Base-by-base conservation (phyloP, 768 basidiomycete genomes). In the Lactifluus pinguis region DNA sequence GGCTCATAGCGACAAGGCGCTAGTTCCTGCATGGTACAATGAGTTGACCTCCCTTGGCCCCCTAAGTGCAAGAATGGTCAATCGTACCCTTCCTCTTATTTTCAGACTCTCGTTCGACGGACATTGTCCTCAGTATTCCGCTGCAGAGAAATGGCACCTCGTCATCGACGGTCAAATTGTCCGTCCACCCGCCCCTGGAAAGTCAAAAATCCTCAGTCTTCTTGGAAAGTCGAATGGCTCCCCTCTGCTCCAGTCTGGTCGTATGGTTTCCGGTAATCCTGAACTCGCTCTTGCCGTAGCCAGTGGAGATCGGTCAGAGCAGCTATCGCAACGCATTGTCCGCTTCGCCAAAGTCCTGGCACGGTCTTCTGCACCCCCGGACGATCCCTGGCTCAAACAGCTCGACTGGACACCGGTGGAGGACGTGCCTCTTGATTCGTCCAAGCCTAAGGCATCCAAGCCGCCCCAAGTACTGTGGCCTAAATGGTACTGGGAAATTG, bases 401-500 rank as follows among this genome's bases (percentile, higher is more conserved):
- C 77, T 93, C 8, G 83, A 91, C 60, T 92, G 89, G 91, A 79
- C 71, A 21, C 68, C 68, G 11, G 72, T 74, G 47, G 45, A 62
- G 19, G 11, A 34, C 44, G 29, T 49, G 14, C 11, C 34, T 6
- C 10, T 42, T 4, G 53, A 61, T 57, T 39, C 59, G 4, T 49
- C 44, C 2, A 32, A 48, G 48, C 34, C 10, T 48, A 67, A 68
- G 38, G n/a, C 34, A 1, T 67, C 21, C 61, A 76, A 68, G 54
- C 67, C 52, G 4, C 78, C 78, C 11, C 74, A 79, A 0, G 79
- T 85, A 0, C 57, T 77, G n/a, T 98, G 95, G 93, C 95, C 95
- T 1, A 89, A 91, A 70, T 98, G 97, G 97, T 99, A 91, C 69
- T 93, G 87, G 89, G 94, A 98, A 29, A 81, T 92, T 3, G 77